Evolutionary conservation across 176 grass and related monocot genomes (phyloP), one percentile per base, ranked within the genome.

Genomic region (Musa troglodytarum): DNA sequence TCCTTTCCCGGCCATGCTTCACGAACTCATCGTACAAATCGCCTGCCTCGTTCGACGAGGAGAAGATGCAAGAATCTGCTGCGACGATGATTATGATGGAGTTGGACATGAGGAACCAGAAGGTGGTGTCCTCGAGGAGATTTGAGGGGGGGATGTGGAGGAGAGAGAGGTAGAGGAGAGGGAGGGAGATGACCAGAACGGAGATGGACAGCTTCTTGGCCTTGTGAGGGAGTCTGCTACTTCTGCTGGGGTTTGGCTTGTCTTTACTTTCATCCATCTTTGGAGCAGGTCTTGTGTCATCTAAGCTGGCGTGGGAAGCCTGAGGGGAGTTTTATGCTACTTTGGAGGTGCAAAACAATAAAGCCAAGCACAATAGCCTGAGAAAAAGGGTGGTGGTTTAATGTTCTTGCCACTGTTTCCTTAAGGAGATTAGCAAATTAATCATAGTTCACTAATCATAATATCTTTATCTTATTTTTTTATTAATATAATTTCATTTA

Each of bases 21-120:
- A 75, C 34, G 54, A 75, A 75, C 73, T 75, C 53, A 1, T 75
- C 54, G 11, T 75, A 75, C 1, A 75, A 16, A 43, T 75, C 73
- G 22, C 54, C 23, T 17, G 28, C 24, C 1, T 34, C 8, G 53
- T 2, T 49, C 2, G 53, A 75, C 2, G 73, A n/a, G 23, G 54
- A 75, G 26, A 59, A 69, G 6, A 69, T 19, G 7, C 53, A 22
- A 19, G 75, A 66, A 50, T 77, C 75, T 6, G 63, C 50, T 12
- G 59, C 75, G 20, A 77, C 13, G 50, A 77, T 28, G 59, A 77
- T 16, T 61, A 77, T 66, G 13, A 77, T 77, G 59, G 75, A 67
- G 75, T 77, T 77, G 75, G 75, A 77, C 17, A 77, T 26, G 14
- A 77, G 61, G 62, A 77, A 77, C 75, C 75, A 77, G 20, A 77